Evolutionary conservation across 345 rosid species (phyloP).

Genomic region (Boechera stricta): DNA sequence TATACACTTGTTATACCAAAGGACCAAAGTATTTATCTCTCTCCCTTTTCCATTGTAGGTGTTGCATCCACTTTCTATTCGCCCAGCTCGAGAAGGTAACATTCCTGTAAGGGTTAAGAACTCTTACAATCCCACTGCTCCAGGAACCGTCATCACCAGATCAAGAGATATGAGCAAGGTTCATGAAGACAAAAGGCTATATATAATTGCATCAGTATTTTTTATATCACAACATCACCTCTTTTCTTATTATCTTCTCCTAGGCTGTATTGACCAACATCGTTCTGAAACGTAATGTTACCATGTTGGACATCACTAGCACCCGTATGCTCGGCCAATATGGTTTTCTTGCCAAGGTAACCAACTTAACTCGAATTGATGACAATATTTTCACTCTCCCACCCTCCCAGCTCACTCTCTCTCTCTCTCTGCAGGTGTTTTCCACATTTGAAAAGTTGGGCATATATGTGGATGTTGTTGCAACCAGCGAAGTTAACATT

Average conservation of each 20-base stretch:
- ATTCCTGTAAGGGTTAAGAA: conserved; percentile 93
- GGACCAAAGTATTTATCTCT: background rate
- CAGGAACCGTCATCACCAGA: conserved; percentile 87
- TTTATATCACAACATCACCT: background rate
- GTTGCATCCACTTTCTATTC: conserved; percentile 90
- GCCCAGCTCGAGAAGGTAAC: conserved; percentile 92
- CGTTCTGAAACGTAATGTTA: conserved; percentile 86
- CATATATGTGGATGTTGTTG: no score
- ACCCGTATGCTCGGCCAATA: conserved; percentile 94
- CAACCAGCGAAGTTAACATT: conserved; percentile 48
- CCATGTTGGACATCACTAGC: conserved; percentile 89
- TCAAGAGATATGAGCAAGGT: conserved; percentile 88
- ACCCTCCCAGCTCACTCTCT: background rate
- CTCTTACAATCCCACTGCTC: conserved; percentile 85
- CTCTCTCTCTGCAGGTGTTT: conserved; percentile 61
- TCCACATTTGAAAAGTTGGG: conserved; percentile 60
- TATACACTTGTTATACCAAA: background rate
- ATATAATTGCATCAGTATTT: background rate
- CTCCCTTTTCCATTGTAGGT: conserved; percentile 51
- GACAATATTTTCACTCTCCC: background rate
- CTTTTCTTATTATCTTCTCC: conserved; percentile 14
- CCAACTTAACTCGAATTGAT: background rate
- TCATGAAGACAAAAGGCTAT: conserved; percentile 33
- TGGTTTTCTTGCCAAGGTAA: conserved; percentile 93
- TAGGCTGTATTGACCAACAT: conserved; percentile 93